Conservation (phyloP, 805 yeast species). For the Wickerhamiella dianesei region DNA sequence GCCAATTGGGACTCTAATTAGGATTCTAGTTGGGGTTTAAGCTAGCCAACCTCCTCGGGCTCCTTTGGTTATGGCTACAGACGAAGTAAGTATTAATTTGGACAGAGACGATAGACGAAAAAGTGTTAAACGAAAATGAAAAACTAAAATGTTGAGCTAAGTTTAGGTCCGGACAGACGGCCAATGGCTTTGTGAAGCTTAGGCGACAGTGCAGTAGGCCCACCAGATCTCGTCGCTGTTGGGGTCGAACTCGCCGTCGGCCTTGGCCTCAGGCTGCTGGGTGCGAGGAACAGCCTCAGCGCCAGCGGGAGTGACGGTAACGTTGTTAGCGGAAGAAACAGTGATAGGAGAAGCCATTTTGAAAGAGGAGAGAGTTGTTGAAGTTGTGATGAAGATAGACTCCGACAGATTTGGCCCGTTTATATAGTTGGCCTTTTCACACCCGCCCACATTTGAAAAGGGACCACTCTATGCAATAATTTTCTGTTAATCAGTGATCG, state of each 20-base stretch:
- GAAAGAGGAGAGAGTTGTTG: background rate
- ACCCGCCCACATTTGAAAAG: background rate
- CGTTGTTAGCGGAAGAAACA: conserved; percentile 1
- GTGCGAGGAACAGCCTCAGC: background rate
- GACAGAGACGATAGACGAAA: no score
- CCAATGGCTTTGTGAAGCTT: background rate
- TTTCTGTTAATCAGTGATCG: background rate
- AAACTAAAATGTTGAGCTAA: background rate
- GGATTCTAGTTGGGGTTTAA: no score
- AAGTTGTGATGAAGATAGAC: no score
- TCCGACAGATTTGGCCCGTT: background rate
- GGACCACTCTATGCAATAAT: background rate
- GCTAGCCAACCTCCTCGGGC: no score
- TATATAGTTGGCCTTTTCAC: background rate
- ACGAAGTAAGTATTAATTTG: no score
- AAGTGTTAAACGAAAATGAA: background rate
- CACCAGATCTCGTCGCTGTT: background rate
- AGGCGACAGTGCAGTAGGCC: background rate
- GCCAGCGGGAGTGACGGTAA: background rate
- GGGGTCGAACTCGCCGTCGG: background rate
- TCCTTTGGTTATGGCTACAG: no score
- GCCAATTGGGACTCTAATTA: no score
- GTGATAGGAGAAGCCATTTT: background rate
- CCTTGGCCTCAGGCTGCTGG: background rate
- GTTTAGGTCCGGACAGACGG: background rate